These are phyloP conservation scores for Apiotrichum gracile DNA, from an alignment of 1,284 basidiomycete species.

Conservation along the genomic window DNA sequence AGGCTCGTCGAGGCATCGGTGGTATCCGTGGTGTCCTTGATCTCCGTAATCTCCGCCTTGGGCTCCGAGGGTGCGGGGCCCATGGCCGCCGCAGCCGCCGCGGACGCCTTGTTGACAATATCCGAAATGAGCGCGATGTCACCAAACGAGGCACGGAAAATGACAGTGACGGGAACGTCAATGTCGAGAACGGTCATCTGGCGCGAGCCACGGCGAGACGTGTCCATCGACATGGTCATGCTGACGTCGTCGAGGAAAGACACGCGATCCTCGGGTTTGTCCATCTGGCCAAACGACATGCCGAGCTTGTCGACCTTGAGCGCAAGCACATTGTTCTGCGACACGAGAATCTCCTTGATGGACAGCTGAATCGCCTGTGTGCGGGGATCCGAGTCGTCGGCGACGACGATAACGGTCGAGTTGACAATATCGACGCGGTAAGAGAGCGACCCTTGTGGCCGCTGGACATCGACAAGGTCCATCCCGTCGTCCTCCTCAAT, in stretches of 20 bases:
- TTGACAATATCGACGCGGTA: constrained; percentile 89
- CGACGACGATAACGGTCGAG: constrained; percentile 82
- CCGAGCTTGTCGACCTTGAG: constrained; percentile 77
- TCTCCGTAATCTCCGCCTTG: neutral
- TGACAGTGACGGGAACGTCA: constrained; percentile 67
- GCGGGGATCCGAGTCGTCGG: constrained; percentile 71
- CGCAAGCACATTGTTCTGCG: constrained; percentile 84
- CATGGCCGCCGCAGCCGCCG: constrained; percentile 50
- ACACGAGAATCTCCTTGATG: constrained; percentile 79
- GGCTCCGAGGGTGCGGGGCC: constrained; percentile 13
- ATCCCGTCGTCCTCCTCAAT: constrained; percentile 23
- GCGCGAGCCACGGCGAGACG: constrained; percentile 63
- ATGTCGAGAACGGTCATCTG: constrained; percentile 81
- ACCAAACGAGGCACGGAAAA: constrained; percentile 86
- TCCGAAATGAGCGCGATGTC: constrained; percentile 86
- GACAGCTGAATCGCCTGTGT: constrained; percentile 83
- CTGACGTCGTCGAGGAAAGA: constrained; percentile 93
- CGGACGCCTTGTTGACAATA: constrained; percentile 82
- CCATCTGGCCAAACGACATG: constrained; percentile 93
- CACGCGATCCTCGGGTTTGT: constrained; percentile 64
- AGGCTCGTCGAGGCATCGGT: neutral
- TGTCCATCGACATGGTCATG: constrained; percentile 80
- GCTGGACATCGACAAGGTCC: neutral
- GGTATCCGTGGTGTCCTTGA: neutral
- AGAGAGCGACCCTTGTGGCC: constrained; percentile 36